These are phyloP conservation scores for Zygotorulaspora chibaensis DNA, from an alignment of 805 yeast species.

Conservation along the genomic window DNA sequence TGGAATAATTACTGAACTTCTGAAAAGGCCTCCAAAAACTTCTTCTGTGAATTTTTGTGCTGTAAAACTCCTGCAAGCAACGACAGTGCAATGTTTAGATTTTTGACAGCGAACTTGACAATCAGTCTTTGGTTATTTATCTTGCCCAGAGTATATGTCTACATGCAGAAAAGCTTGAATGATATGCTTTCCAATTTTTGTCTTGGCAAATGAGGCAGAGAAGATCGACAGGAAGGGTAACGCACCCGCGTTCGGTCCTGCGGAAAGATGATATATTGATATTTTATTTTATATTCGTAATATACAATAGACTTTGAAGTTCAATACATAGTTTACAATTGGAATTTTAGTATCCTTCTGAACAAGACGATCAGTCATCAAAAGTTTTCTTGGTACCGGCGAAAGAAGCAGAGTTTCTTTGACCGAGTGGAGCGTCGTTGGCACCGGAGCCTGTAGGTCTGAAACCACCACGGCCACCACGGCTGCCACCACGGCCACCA, in stretches of 20 bases:
- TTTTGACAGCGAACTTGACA: too few relatives aligned
- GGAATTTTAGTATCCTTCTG: neutral
- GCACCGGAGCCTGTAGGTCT: slow-evolving; percentile 52
- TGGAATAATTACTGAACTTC: neutral
- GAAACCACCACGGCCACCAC: slow-evolving; percentile 35
- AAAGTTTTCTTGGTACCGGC: slow-evolving; percentile 81
- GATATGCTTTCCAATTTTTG: slow-evolving; percentile 6
- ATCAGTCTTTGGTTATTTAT: too few relatives aligned
- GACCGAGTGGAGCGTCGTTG: slow-evolving; percentile 54
- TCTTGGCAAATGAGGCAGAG: slow-evolving; percentile 13
- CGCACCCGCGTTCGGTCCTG: neutral
- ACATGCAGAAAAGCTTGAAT: too few relatives aligned
- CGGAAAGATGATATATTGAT: neutral
- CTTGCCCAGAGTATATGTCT: too few relatives aligned
- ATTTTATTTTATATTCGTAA: slow-evolving; percentile 1
- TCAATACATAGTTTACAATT: slow-evolving; percentile 10
- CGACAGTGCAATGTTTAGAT: too few relatives aligned
- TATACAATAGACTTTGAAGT: slow-evolving; percentile 8
- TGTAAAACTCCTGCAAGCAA: too few relatives aligned
- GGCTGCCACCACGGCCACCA: slow-evolving; percentile 34
- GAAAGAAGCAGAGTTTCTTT: slow-evolving; percentile 54
- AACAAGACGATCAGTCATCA: slow-evolving; percentile 43
- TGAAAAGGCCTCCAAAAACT: neutral
- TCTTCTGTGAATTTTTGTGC: too few relatives aligned
- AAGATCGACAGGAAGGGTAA: neutral